A percentile compares a stretch with the other conserved stretches of the same genome.
These are phyloP conservation scores for Berkeleyomyces rouxiae DNA, from an alignment of 2,329 filamentous ascomycete species.

Conservation along the genomic window DNA sequence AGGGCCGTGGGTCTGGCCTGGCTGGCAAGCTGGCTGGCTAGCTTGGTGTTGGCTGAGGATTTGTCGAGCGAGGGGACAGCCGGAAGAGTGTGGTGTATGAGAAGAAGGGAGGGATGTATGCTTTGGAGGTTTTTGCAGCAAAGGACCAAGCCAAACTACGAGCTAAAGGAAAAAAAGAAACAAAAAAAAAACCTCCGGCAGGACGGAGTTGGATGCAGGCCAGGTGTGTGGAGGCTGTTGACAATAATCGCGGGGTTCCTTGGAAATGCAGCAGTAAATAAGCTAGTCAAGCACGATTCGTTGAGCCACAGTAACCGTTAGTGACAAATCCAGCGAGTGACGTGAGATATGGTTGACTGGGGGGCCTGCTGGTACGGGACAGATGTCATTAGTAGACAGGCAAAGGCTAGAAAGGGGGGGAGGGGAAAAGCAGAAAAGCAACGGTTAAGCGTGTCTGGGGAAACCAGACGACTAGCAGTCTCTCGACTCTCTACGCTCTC, in stretches of 20 bases:
- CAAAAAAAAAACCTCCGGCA: neutral
- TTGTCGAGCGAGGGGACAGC: neutral
- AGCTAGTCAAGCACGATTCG: neutral
- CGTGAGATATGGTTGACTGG: neutral
- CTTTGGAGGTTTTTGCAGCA: neutral
- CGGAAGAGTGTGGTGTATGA: neutral
- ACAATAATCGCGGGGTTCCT: constrained; percentile 6
- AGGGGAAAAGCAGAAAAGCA: neutral
- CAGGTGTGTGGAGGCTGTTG: neutral
- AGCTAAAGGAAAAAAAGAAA: neutral
- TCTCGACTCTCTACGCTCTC: no score
- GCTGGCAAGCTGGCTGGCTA: neutral
- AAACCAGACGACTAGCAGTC: no score
- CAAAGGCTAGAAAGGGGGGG: neutral
- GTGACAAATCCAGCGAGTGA: neutral
- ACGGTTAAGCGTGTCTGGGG: no score
- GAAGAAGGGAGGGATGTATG: neutral
- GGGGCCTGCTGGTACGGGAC: neutral
- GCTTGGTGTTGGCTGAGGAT: neutral
- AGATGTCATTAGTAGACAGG: constrained; percentile 2
- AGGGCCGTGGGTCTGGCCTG: constrained; percentile 4
- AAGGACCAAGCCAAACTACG: neutral
- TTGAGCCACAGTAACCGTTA: neutral
- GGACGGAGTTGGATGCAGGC: neutral
- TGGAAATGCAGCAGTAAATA: neutral